phyloP scores from a whole-genome alignment of 2,329 filamentous ascomycete species.

The Chaetothyriales sp. region DNA sequence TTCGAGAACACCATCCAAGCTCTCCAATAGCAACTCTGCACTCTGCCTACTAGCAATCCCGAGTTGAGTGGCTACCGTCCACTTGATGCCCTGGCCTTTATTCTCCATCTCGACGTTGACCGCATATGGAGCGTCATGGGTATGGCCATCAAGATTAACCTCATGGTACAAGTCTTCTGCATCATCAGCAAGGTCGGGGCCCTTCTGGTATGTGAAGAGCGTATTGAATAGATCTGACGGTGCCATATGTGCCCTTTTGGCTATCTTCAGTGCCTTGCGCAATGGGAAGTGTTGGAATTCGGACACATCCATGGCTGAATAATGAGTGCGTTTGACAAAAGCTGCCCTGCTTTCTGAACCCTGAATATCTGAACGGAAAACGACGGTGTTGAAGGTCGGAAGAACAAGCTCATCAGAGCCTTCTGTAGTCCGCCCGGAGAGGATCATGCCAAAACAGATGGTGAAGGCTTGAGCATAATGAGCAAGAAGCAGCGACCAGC shows the following conservation, averaged over 20 bases:
- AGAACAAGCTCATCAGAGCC: conserved; percentile 58
- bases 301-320: conserved; percentile 51
- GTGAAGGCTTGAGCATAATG: conserved; percentile 52
- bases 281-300: conserved; percentile 66
- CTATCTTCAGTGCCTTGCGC: conserved; percentile 49
- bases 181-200: conserved; percentile 24
- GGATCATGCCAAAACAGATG: conserved; percentile 66
- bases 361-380: conserved; percentile 58
- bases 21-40: conserved; percentile 39
- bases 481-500: conserved; percentile 60
- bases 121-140: conserved; percentile 63
- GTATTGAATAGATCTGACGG: conserved; percentile 41
- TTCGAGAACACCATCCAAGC: conserved; percentile 46
- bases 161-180: conserved; percentile 44
- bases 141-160: conserved; percentile 34
- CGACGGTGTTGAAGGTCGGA: conserved; percentile 84
- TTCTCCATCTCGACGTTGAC: conserved; percentile 70
- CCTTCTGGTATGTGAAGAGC: conserved; percentile 53
- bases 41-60: conserved; percentile 37
- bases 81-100: conserved; percentile 41
- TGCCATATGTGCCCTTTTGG: conserved; percentile 26
- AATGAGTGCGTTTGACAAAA: conserved; percentile 61
- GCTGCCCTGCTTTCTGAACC: conserved; percentile 41
- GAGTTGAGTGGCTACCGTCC: conserved; percentile 59
- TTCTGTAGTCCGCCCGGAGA: conserved; percentile 71